Evolutionary conservation across 1,284 basidiomycete genomes (phyloP), one percentile per base, ranked within the genome.

Genomic region (Papiliotrema fonsecae): DNA sequence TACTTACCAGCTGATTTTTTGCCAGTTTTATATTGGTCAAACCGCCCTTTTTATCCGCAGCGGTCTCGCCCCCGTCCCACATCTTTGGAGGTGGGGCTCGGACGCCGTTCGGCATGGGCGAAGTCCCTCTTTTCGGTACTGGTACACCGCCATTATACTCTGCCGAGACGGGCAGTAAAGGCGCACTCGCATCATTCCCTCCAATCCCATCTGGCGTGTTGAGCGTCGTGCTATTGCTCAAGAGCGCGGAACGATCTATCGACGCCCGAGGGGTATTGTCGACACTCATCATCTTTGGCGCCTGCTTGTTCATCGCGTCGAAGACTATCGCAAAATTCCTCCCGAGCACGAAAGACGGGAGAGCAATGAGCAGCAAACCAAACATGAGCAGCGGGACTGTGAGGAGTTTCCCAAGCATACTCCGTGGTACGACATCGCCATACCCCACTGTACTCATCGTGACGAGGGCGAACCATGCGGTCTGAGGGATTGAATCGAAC

Each of bases 311-410:
- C 69, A 91, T 88, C 19, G 80, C 79, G 53, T 90, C 87, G 84
- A 88, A 91, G 2, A 90, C 86, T 9, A 84, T 77, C 51, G 87
- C 88, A 68, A 93, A 93, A 66, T 93, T 88, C 40, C 88, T 75
- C 0, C 89, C 89, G 6, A 92, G 81, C 0, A 93, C 88, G 60
- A 93, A 92, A 56, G 83, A 86, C 5, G 88, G 88, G 2, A 92
- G 77, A 0, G 89, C 89, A 62, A 92, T 90, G 36, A 92, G 78
- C 1, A 93, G 77, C 7, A 92, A 77, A 2, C 89, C 89, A 62
- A 88, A 91, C 21, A 88, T 79, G 39, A 93, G 81, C 19, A 93
- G 77, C 0, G 89, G 89, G 0, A 92, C 76, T 0, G 88, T 89
- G 55, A 92, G 76, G 31, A 92, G 75, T 6, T 87, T 82, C 2